Base-by-base conservation (phyloP, 768 basidiomycete species). In the Kwoniella bestiolae region DNA sequence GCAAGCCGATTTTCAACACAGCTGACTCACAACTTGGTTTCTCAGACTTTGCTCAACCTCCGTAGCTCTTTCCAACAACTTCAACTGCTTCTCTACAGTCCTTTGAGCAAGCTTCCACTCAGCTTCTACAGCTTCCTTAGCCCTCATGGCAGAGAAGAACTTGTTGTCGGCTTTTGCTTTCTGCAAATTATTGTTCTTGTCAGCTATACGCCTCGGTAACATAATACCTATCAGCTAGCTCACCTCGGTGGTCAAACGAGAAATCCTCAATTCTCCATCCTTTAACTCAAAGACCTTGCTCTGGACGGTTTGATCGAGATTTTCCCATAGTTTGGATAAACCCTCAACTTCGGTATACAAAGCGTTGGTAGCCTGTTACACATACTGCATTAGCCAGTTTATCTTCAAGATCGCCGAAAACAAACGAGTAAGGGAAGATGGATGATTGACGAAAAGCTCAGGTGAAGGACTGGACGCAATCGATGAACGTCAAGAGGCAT, bases 151-250 rank as follows among this genome's bases (percentile, higher is more conserved):
- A 18, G 91, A 86, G 76, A 88, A 98, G 77, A 87, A 98, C 80
- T 94, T 97, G 83, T 94, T 95, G 65, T 97, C 94, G 16, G 91
- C 88, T 82, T 95, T 97, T 8, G 92, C 91, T 89, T 91, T 92
- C 92, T 97, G 81, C 32, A 2, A 23, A 16, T 23, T 5, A n/a
- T 3, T 0, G 41, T 12, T 9, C 16, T 9, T 31, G 28, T 66
- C 46, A 66, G 64, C 60, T 49, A 7, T 23, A 3, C 7, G 34
- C 25, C 1, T 7, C 16, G 16, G 29, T 21, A n/a, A n/a, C n/a
- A n/a, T n/a, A n/a, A n/a, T n/a, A n/a, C 59, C 31, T 7, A 28
- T 6, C 7, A 2, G 11, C 23, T 5, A 41, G 83, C 86, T 58
- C 56, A 92, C 94, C 80, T 95, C 94, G 25, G 87, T 84, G 18